A percentile compares a stretch with the other conserved stretches of the same genome.
phyloP scores from a whole-genome alignment of 148 eudicot species.

The Suaeda aralocaspica region DNA sequence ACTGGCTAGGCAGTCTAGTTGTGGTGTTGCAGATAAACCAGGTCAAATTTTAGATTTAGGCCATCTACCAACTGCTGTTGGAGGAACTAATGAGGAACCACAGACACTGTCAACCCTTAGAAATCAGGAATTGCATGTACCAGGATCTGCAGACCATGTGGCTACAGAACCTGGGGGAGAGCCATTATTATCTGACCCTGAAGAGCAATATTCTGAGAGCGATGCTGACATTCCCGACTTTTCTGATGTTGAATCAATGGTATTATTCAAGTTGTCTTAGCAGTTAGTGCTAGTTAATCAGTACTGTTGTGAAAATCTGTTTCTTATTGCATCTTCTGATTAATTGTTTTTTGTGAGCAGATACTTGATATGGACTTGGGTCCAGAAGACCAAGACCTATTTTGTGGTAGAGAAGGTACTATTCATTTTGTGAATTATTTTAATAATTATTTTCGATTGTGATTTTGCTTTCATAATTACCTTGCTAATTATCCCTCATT shows the following conservation, averaged over 20 bases:
- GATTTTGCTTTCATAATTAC: background rate
- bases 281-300: background rate
- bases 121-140: slow-evolving; percentile 24
- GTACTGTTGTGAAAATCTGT: background rate
- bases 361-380: slow-evolving; percentile 84
- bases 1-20: slow-evolving; percentile 15
- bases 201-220: slow-evolving; percentile 32
- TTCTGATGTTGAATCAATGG: slow-evolving; percentile 47
- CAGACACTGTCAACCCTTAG: background rate
- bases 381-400: slow-evolving; percentile 48
- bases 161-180: slow-evolving; percentile 23
- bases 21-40: slow-evolving; percentile 21
- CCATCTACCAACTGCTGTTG: slow-evolving; percentile 20
- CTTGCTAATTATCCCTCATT: background rate
- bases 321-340: slow-evolving; percentile 3
- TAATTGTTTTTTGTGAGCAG: slow-evolving; percentile 39
- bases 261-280: slow-evolving; percentile 17
- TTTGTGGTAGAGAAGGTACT: slow-evolving; percentile 43
- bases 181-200: slow-evolving; percentile 25
- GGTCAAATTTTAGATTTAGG: slow-evolving; percentile 19
- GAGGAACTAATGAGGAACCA: slow-evolving; percentile 24
- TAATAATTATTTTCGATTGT: too few relatives aligned
- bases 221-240: slow-evolving; percentile 38
- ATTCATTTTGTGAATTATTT: background rate
- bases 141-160: slow-evolving; percentile 19